Evolutionary conservation across 768 basidiomycete genomes (phyloP).

Genomic region (Phylloporus scabripes): DNA sequence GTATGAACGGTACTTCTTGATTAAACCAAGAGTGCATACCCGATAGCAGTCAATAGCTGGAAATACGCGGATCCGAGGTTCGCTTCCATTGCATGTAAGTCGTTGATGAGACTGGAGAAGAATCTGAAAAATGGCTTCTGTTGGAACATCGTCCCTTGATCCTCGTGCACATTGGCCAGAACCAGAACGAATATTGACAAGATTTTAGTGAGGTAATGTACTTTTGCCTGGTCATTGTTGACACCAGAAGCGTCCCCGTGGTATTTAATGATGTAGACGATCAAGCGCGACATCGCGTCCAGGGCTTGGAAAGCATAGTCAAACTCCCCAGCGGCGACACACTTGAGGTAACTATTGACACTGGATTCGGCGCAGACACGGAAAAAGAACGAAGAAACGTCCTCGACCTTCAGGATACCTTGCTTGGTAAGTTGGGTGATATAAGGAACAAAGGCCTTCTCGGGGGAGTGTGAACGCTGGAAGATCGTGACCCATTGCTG

Average conservation of each 20-base stretch:
- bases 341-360: slow-evolving; percentile 81
- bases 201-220: slow-evolving; percentile 95
- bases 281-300: slow-evolving; percentile 91
- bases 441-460: slow-evolving; percentile 93
- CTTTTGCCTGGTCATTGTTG: slow-evolving; percentile 92
- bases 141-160: slow-evolving; percentile 85
- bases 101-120: slow-evolving; percentile 93
- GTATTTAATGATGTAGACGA: slow-evolving; percentile 98
- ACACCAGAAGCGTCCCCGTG: slow-evolving; percentile 93
- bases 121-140: slow-evolving; percentile 98
- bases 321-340: slow-evolving; percentile 63
- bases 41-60: slow-evolving; percentile 79
- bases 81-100: slow-evolving; percentile 80
- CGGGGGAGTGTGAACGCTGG: slow-evolving; percentile 83
- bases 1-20: not conserved
- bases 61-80: slow-evolving; percentile 88
- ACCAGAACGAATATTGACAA: slow-evolving; percentile 96
- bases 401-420: slow-evolving; percentile 93
- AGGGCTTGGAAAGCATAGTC: slow-evolving; percentile 84
- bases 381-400: slow-evolving; percentile 97
- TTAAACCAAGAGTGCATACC: slow-evolving; percentile 46
- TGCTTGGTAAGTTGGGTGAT: slow-evolving; percentile 97
- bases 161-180: slow-evolving; percentile 90
- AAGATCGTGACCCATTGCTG: slow-evolving; percentile 96
- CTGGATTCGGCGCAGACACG: slow-evolving; percentile 94